Conservation (phyloP, 2,329 filamentous ascomycete species). For the Colletotrichum coccodes region DNA sequence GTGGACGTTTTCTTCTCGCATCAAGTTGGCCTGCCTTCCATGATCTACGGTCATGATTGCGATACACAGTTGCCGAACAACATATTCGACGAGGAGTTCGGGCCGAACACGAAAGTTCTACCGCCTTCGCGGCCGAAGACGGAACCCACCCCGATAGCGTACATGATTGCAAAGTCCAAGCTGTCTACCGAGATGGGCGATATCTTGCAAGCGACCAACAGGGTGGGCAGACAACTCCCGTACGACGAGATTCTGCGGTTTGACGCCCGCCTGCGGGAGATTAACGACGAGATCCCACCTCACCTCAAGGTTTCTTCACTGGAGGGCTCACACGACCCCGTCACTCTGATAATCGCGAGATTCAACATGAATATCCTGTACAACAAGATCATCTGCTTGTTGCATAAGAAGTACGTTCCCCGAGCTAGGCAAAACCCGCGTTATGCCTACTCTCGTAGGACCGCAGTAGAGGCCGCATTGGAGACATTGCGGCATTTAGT, state of each 20-base stretch:
- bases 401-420: conserved; percentile 89
- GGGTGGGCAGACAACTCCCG: conserved; percentile 62
- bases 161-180: conserved; percentile 79
- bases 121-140: conserved; percentile 74
- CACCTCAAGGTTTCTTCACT: conserved; percentile 81
- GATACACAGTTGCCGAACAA: conserved; percentile 82
- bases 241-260: conserved; percentile 74
- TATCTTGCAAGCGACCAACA: conserved; percentile 73
- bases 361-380: conserved; percentile 88
- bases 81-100: conserved; percentile 83
- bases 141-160: conserved; percentile 80
- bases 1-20: conserved; percentile 82
- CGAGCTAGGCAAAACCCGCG: conserved; percentile 81
- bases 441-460: conserved; percentile 85
- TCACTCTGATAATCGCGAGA: conserved; percentile 86
- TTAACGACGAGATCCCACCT: conserved; percentile 77
- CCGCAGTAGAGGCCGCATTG: conserved; percentile 88
- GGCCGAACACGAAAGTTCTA: conserved; percentile 72
- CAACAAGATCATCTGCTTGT: conserved; percentile 86
- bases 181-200: conserved; percentile 76
- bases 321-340: conserved; percentile 81
- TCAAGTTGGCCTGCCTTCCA: conserved; percentile 72
- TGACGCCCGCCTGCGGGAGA: conserved; percentile 69
- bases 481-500: conserved; percentile 82
- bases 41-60: conserved; percentile 79